Percentiles rank a stretch among this genome's conserved stretches.
These are phyloP conservation scores for Lachancea mirantina DNA, from an alignment of 805 yeast species.

Conservation along the genomic window DNA sequence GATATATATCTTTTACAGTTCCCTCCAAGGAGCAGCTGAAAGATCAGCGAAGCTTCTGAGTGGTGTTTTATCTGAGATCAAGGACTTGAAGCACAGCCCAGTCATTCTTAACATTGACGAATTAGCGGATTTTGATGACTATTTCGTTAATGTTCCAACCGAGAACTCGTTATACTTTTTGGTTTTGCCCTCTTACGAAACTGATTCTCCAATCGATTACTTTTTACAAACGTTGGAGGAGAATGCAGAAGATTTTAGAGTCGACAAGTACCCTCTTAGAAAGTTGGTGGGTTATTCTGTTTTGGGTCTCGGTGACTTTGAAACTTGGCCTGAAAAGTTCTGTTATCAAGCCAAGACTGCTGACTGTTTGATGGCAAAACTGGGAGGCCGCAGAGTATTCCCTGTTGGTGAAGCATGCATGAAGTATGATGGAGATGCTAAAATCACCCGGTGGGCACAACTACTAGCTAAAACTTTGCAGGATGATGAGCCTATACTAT, in stretches of 20 bases:
- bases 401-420: conserved; percentile 82
- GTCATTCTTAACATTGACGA: conserved; percentile 67
- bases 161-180: conserved; percentile 54
- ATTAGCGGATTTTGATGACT: conserved; percentile 76
- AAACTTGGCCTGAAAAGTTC: conserved; percentile 75
- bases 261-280: conserved; percentile 72
- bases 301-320: conserved; percentile 81
- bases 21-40: conserved; percentile 77
- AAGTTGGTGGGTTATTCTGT: conserved; percentile 73
- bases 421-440: conserved; percentile 56
- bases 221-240: conserved; percentile 75
- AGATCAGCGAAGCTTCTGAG: conserved; percentile 53
- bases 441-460: conserved; percentile 60
- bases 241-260: conserved; percentile 75
- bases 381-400: conserved; percentile 80
- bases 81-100: conserved; percentile 37
- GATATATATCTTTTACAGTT: conserved; percentile 68
- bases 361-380: conserved; percentile 66
- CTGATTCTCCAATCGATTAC: conserved; percentile 87
- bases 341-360: conserved; percentile 78
- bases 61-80: conserved; percentile 29
- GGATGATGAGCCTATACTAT: conserved; percentile 66
- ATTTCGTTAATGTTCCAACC: conserved; percentile 59
- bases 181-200: conserved; percentile 84
- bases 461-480: conserved; percentile 51